Base-by-base conservation (phyloP, 306 rosid species). In the Pyrus betulifolia region DNA sequence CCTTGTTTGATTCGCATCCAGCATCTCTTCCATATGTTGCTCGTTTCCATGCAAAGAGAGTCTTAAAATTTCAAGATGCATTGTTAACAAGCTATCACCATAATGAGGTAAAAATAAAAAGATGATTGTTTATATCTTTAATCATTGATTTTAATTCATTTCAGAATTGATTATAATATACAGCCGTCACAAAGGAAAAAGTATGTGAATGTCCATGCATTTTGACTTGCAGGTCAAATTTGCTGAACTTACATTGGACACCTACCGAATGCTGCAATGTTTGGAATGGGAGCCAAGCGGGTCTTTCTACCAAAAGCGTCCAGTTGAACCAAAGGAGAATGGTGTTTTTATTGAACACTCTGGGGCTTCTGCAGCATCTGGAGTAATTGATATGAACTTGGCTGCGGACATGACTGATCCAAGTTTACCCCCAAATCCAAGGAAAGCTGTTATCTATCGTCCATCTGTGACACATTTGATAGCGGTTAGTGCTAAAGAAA, bases 201-300 rank as follows among this genome's bases (percentile, higher is more conserved):
- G 55, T 27, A 85, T 78, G 49, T 51, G 44, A 75, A 82, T 78
- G 70, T 75, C 80, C 46, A 23, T 81, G 72, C 69, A 58, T 71
- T 77, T 51, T 84, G 76, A 72, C 72, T 81, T 82, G 77, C 93
- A 95, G 99, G 97, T 91, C 72, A 96, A 96, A 82, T 96, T 92
- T 86, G 97, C 98, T 19, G 98, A 96, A 82, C 85, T 92, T 66
- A 96, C 99, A 40, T 80, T 96, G 84, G 98, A 96, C 87, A 84
- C 90, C 23, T 87, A 85, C 75, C 91, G 99, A 86, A 96, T 96
- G 97, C 73, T 91, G 82, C 99, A 96, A 31, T 91, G 97, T 84
- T 87, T 96, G 82, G 99, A 96, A 87, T 96, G 97, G 97, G 98
- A 96, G 84, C 99, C 97, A 62, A 84, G 97, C 74, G 96, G 91